These are phyloP conservation scores for Trichopus zeylanicus DNA, from an alignment of 116 monocot genomes.

Conservation along the genomic window DNA sequence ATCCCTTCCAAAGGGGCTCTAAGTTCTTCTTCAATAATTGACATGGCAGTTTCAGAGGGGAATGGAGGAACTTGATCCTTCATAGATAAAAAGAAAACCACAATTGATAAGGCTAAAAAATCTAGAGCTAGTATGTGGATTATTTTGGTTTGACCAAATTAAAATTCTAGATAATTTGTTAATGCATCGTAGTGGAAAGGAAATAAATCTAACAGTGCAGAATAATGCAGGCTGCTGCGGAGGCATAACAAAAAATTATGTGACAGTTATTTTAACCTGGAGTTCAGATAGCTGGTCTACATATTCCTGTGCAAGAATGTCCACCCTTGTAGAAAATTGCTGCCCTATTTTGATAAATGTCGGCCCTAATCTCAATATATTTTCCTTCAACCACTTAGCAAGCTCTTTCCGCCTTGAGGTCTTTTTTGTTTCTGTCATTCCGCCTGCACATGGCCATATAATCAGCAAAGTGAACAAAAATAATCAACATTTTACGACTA, in stretches of 20 bases:
- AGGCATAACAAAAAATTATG: not conserved
- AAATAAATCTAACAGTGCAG: no score
- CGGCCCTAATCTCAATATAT: constrained; percentile 92
- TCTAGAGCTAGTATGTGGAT: not conserved
- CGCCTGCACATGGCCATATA: constrained; percentile 51
- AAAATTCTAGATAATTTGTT: not conserved
- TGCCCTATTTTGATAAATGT: constrained; percentile 99
- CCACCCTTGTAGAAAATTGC: constrained; percentile 98
- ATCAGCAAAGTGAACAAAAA: not conserved
- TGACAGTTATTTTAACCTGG: constrained; percentile 49
- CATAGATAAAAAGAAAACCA: constrained; percentile 1
- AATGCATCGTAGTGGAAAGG: not conserved
- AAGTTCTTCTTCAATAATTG: constrained; percentile 98
- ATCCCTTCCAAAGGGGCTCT: constrained; percentile 53
- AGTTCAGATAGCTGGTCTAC: constrained; percentile 97
- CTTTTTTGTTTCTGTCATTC: constrained; percentile 95
- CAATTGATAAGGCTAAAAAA: not conserved
- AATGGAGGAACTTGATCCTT: constrained; percentile 99
- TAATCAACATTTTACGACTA: not conserved
- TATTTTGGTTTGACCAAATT: not conserved
- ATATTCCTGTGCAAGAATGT: constrained; percentile 98
- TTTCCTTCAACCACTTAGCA: constrained; percentile 98
- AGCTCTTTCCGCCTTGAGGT: constrained; percentile 58
- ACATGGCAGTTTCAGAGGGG: constrained; percentile 78
- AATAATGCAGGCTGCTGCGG: not conserved